These are phyloP conservation scores for Ceratocystiopsis minuta DNA, from an alignment of 2,329 filamentous ascomycete species.

Conservation along the genomic window DNA sequence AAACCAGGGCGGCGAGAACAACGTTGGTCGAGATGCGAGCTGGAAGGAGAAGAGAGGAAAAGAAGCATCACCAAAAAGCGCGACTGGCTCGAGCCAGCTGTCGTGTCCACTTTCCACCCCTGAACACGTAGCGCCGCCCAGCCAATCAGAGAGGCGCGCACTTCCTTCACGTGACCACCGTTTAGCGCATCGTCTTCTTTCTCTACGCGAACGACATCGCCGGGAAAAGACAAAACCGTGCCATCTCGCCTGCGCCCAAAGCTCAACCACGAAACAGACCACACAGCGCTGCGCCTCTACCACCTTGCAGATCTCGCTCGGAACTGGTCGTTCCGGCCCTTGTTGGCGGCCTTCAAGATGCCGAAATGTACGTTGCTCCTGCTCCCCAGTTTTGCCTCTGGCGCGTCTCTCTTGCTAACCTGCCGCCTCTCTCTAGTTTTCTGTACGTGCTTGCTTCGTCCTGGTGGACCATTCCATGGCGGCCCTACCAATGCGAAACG, in stretches of 20 bases:
- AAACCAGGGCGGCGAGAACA: neutral
- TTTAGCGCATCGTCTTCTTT: too few relatives aligned
- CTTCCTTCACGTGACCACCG: neutral
- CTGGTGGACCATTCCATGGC: slow-evolving; percentile 4
- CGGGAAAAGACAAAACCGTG: too few relatives aligned
- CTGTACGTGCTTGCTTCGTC: slow-evolving; percentile 7
- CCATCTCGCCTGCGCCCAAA: too few relatives aligned
- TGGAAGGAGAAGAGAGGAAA: neutral
- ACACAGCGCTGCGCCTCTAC: too few relatives aligned
- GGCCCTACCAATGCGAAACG: too few relatives aligned
- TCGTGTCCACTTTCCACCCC: slow-evolving; percentile 6
- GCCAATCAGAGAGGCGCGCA: neutral
- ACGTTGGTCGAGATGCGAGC: neutral
- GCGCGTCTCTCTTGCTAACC: slow-evolving; percentile 5
- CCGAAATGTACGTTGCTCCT: slow-evolving; percentile 57
- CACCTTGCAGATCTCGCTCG: too few relatives aligned
- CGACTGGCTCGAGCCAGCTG: too few relatives aligned
- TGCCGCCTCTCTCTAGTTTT: slow-evolving; percentile 7
- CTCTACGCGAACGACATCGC: too few relatives aligned
- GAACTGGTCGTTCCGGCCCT: too few relatives aligned
- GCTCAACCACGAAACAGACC: too few relatives aligned
- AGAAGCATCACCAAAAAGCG: too few relatives aligned
- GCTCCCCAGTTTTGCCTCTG: neutral
- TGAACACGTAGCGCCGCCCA: slow-evolving; percentile 1
- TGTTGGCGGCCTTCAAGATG: slow-evolving; percentile 27